Evolutionary conservation across 108 stramenopile genomes (phyloP).

Genomic region (Phaeodactylum tricornutum): DNA sequence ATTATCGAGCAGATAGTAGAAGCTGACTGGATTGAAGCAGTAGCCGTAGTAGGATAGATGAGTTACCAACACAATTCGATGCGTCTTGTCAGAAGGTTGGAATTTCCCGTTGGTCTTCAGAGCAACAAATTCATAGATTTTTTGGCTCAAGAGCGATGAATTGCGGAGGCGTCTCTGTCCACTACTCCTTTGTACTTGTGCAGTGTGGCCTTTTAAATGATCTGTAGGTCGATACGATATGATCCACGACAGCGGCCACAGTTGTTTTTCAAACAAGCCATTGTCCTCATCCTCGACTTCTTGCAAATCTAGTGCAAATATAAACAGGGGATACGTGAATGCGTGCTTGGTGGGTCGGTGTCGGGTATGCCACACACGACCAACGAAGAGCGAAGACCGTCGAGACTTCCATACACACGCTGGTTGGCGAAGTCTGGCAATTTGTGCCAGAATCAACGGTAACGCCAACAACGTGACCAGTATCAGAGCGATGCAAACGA

Average conservation of each 20-base stretch:
- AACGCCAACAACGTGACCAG: too few relatives aligned
- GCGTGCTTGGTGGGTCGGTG: conserved; percentile 46
- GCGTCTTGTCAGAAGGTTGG: conserved; percentile 14
- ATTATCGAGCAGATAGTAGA: conserved; percentile 53
- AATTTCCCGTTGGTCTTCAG: conserved; percentile 46
- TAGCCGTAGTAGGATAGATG: conserved; percentile 79
- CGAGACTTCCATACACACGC: too few relatives aligned
- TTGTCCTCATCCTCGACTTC: conserved; percentile 49
- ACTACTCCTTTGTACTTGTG: conserved; percentile 6
- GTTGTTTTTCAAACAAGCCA: conserved; percentile 7
- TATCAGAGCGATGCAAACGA: too few relatives aligned
- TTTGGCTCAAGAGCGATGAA: neutral
- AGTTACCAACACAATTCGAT: conserved; percentile 50
- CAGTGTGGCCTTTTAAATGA: conserved; percentile 76
- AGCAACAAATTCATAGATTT: conserved; percentile 38
- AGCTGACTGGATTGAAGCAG: conserved; percentile 85
- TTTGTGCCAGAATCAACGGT: too few relatives aligned
- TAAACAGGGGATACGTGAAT: conserved; percentile 85
- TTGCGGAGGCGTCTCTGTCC: neutral
- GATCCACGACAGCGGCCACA: conserved; percentile 54
- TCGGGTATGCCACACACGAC: conserved; percentile 65
- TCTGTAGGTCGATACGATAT: conserved; percentile 40
- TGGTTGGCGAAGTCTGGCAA: too few relatives aligned
- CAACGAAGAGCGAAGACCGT: conserved; percentile 1
- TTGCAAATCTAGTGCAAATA: conserved; percentile 70